phyloP scores from a whole-genome alignment of 1,139 yeast species.

The Pichia sp. region DNA sequence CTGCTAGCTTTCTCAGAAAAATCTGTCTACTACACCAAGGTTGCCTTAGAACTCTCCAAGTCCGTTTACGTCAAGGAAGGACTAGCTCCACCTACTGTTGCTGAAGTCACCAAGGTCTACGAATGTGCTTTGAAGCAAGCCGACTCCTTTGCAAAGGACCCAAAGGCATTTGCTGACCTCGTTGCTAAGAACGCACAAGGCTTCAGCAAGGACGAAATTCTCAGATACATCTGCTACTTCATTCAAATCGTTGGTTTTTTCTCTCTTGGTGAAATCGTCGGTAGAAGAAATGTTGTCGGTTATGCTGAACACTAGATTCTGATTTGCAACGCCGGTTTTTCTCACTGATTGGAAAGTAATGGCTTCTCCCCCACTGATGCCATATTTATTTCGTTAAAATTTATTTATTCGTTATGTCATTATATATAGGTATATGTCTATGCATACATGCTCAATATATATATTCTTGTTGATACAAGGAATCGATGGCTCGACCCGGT shows the following conservation, averaged over 20 bases:
- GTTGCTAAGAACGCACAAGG: conserved; percentile 39
- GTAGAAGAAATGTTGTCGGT: conserved; percentile 90
- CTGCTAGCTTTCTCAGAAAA: conserved; percentile 37
- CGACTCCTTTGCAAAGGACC: conserved; percentile 38
- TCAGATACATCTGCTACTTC: conserved; percentile 70
- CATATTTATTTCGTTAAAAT: neutral
- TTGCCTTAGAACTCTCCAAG: conserved; percentile 81
- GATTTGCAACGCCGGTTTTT: neutral
- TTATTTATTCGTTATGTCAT: conserved; percentile 1
- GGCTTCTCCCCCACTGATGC: neutral
- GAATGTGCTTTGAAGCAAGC: conserved; percentile 44
- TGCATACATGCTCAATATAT: neutral
- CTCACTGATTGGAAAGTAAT: neutral
- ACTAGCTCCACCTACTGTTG: conserved; percentile 80
- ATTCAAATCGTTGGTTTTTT: conserved; percentile 87
- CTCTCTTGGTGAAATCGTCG: conserved; percentile 92
- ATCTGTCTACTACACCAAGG: conserved; percentile 85
- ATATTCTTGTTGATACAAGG: neutral
- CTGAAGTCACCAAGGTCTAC: conserved; percentile 78
- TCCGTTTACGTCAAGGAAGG: conserved; percentile 90
- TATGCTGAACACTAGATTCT: conserved; percentile 49
- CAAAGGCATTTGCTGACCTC: conserved; percentile 39
- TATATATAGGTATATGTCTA: neutral
- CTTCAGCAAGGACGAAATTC: conserved; percentile 53
- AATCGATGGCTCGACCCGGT: too few relatives aligned